phyloP scores from a whole-genome alignment of 768 basidiomycete species.

The Auriscalpium microsporum region DNA sequence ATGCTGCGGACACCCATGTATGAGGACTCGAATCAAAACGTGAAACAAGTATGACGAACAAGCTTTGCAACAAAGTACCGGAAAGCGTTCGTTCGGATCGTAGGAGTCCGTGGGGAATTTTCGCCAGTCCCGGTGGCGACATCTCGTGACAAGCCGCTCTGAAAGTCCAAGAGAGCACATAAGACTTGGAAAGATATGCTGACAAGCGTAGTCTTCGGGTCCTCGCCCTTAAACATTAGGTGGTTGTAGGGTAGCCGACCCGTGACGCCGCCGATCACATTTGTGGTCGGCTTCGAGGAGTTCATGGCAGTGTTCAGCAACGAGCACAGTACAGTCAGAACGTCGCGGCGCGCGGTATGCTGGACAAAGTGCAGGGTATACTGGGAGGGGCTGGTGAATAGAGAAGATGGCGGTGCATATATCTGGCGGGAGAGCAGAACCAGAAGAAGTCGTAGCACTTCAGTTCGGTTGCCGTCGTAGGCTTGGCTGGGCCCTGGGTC shows the following conservation, averaged over 20 bases:
- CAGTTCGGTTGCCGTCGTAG: conserved; percentile 75
- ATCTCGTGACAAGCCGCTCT: conserved; percentile 67
- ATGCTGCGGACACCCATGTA: conserved; percentile 43
- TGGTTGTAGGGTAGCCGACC: conserved; percentile 86
- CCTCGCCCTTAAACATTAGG: conserved; percentile 84
- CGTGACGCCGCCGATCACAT: conserved; percentile 58
- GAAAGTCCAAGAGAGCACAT: conserved; percentile 70
- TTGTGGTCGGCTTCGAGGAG: conserved; percentile 40
- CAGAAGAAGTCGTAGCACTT: conserved; percentile 83
- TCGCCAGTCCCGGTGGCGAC: conserved; percentile 34
- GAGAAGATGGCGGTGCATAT: conserved; percentile 61
- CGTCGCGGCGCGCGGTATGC: conserved; percentile 65
- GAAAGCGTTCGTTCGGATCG: conserved; percentile 76
- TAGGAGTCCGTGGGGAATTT: conserved; percentile 37
- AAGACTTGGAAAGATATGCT: conserved; percentile 72
- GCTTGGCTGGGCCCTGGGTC: conserved; percentile 56
- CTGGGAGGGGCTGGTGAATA: conserved; percentile 66
- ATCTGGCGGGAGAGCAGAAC: conserved; percentile 88
- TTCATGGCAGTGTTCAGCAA: conserved; percentile 86
- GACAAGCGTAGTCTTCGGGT: conserved; percentile 63
- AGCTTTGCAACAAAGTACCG: conserved; percentile 88
- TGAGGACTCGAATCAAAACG: neutral
- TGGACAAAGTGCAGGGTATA: conserved; percentile 77
- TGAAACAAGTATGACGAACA: conserved; percentile 33
- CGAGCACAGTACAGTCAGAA: conserved; percentile 90